A percentile compares a stretch with the other conserved stretches of the same genome.
phyloP scores from a whole-genome alignment of 768 basidiomycete genomes.

The Agrocybe pediades region DNA sequence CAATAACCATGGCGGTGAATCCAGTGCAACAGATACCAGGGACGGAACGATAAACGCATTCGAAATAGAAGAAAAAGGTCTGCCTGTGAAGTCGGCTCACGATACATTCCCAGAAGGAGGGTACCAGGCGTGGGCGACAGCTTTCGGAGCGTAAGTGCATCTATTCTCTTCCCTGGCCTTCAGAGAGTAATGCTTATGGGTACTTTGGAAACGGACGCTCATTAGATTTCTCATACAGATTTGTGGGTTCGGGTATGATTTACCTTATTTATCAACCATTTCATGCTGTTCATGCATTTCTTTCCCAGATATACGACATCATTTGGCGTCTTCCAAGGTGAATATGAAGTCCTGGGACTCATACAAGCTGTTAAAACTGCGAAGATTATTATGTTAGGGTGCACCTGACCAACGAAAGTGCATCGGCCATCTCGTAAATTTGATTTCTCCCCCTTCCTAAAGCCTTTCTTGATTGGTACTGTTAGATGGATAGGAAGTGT shows the following conservation, averaged over 20 bases:
- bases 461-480: background rate
- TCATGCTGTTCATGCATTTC: background rate
- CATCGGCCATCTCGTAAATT: conserved; percentile 7
- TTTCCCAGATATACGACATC: conserved; percentile 5
- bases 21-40: no score
- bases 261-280: background rate
- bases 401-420: conserved; percentile 6
- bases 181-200: no score
- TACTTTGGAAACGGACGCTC: no score
- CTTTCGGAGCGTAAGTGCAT: conserved; percentile 17
- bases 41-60: background rate
- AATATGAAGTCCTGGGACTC: no score
- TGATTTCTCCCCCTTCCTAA: background rate
- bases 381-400: conserved; percentile 10
- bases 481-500: conserved; percentile 14
- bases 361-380: background rate
- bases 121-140: conserved; percentile 15
- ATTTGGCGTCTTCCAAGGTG: conserved; percentile 15
- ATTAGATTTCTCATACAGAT: conserved; percentile 20
- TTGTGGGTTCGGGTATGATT: conserved; percentile 17
- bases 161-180: background rate
- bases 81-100: background rate
- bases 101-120: conserved; percentile 20
- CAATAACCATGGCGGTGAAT: no score
- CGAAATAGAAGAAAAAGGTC: background rate